These are phyloP conservation scores for Ceratobasidium sp. DNA, from an alignment of 1,284 basidiomycete species.

Conservation along the genomic window DNA sequence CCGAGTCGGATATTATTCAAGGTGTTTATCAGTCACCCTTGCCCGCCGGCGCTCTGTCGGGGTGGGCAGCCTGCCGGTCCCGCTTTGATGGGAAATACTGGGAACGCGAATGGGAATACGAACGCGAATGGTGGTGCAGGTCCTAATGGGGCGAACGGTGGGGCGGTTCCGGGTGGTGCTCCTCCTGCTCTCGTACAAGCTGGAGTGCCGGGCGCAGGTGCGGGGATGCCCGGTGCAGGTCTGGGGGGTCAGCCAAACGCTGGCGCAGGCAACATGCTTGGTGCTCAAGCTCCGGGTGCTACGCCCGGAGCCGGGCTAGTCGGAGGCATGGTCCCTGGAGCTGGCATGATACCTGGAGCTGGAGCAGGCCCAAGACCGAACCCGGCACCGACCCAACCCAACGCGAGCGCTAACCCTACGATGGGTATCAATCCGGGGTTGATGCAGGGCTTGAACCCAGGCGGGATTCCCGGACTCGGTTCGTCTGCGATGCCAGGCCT, in stretches of 20 bases:
- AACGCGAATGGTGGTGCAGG: background rate
- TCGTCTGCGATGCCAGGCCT: background rate
- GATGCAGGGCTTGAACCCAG: slow-evolving; percentile 28
- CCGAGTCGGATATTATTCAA: slow-evolving; percentile 34
- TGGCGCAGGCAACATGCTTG: background rate
- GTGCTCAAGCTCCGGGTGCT: background rate
- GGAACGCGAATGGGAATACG: background rate
- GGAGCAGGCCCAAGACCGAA: slow-evolving; percentile 4
- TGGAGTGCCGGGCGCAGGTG: background rate
- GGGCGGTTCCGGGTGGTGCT: background rate
- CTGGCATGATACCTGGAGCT: background rate
- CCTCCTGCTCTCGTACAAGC: background rate
- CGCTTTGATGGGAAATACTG: background rate
- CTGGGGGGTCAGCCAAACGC: background rate
- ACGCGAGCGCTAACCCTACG: background rate
- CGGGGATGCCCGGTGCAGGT: slow-evolving; percentile 5
- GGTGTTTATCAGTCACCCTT: slow-evolving; percentile 25
- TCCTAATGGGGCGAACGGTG: background rate
- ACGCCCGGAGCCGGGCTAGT: slow-evolving; percentile 9
- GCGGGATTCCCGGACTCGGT: background rate
- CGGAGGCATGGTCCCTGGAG: background rate
- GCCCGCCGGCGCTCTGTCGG: slow-evolving; percentile 22
- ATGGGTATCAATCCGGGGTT: slow-evolving; percentile 30
- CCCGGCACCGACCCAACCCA: slow-evolving; percentile 22
- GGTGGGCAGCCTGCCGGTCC: slow-evolving; percentile 41